Base-by-base conservation (phyloP, 164 flowering plant species). In the Magnolia kwangsiensis region DNA sequence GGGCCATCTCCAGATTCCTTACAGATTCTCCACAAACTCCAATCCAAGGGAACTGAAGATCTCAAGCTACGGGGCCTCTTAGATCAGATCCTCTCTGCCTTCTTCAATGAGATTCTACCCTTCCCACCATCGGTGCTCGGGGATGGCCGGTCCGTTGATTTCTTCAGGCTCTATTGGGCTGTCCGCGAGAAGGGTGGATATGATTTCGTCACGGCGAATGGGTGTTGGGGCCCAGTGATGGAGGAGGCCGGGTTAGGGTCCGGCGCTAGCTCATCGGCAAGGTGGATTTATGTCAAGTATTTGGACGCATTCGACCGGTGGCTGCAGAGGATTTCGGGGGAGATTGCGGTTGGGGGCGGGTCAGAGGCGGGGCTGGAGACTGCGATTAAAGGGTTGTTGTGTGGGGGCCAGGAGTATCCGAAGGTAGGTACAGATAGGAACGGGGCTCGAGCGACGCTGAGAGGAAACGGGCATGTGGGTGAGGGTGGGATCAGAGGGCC, bases 101-200 rank as follows among this genome's bases (percentile, higher is more conserved):
- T 87, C 70, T 70, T 80, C 4, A 78, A 80, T 50, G 84, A 69
- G 83, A 65, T 84, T 70, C 81, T 72, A 63, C 50, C 79, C 0
- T 84, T 89, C 69, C 55, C 84, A 4, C 91, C 90, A 21, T 86
- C 89, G 51, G 79, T 85, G 87, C 83, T 91, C 59, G 93, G 91
- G 14, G 79, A 89, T 82, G 92, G 94, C 78, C 37, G 77, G 13
- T 55, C 63, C 8, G 84, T 90, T 51, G 93, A 91, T 86, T 87
- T 91, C 87, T 81, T 85, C 75, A 86, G 83, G 69, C 82, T 91
- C 19, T 87, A 85, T 50, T 71, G 83, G 69, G 79, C 76, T 63
- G 95, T 90, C 81, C 87, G 83, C 27, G 82, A 84, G 14, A 84
- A 81, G 51, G 92, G 92, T 23, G 94, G 92, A n/a, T 88, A 76